A percentile compares a stretch with the other conserved stretches of the same genome.
Evolutionary conservation across 2,329 filamentous ascomycete species (phyloP).

Genomic region (Ceratocystis eucalypticola): DNA sequence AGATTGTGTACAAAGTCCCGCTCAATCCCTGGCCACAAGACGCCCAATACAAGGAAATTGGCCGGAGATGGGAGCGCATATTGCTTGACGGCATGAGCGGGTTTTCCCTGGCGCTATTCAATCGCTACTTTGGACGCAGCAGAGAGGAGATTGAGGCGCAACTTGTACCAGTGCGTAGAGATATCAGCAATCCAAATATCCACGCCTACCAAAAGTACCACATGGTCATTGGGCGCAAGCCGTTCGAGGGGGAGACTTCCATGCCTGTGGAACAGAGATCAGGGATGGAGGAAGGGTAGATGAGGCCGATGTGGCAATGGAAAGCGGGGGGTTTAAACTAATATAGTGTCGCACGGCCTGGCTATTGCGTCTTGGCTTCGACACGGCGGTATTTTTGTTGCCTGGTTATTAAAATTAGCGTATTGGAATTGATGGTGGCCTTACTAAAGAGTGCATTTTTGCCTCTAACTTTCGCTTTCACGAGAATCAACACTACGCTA

Average conservation of each 20-base stretch:
- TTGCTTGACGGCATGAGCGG: conserved; percentile 33
- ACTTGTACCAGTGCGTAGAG: conserved; percentile 36
- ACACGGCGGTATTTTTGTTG: no score
- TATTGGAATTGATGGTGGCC: no score
- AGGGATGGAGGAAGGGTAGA: background rate
- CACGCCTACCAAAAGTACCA: conserved; percentile 38
- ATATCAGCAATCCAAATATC: conserved; percentile 33
- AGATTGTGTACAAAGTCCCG: conserved; percentile 41
- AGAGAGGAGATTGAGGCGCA: conserved; percentile 39
- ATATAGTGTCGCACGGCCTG: no score
- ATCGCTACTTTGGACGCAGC: conserved; percentile 30
- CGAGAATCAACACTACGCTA: no score
- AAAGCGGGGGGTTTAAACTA: background rate
- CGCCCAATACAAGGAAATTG: conserved; percentile 31
- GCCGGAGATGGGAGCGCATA: conserved; percentile 34
- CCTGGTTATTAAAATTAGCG: no score
- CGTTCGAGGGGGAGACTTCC: conserved; percentile 24
- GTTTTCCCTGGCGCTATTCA: conserved; percentile 31
- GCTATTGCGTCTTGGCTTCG: no score
- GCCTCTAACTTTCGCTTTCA: no score
- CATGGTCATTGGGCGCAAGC: conserved; percentile 40
- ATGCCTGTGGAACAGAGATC: background rate
- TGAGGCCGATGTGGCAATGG: background rate
- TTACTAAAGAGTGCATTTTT: no score
- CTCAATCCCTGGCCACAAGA: conserved; percentile 41